Base-by-base conservation (phyloP, 225 moss, liverwort and hornwort species). In the Marchantia polymorpha region DNA sequence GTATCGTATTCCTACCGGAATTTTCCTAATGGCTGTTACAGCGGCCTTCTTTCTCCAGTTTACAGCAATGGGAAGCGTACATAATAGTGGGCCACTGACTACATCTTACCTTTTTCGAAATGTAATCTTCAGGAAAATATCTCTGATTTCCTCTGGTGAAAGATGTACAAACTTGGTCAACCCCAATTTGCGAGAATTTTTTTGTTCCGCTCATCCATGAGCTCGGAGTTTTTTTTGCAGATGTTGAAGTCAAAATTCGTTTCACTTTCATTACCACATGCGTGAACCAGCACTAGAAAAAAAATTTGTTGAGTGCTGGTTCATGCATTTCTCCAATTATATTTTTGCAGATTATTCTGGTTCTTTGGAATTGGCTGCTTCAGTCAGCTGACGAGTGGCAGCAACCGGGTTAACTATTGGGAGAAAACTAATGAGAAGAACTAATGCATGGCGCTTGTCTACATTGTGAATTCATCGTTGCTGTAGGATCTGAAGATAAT, bases 141-240 rank as follows among this genome's bases (percentile, higher is more conserved):
- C 16, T 20, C 22, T 61, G 64, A 84, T 84, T 76, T 87, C 87
- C 29, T 87, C 87, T 10, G 84, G 81, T 0, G 84, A 82, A 31
- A 84, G 54, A 63, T 87, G 84, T 10, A 84, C 84, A 31, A 87
- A 84, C 56, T 50, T 48, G 27, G 79, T 87, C 71, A 87, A 60
- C 10, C 87, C 87, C 29, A 87, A 39, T 19, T 79, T 12, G 14
- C 23, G 84, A 19, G 84, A 69, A 22, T 78, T 22, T 31, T 20
- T 7, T 78, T 79, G 77, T 95, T 95, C 20, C 89, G 93, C 61
- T 70, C 77, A 49, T 91, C 88, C 17, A 95, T 95, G 78, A 90
- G 92, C 8, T 25, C 60, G 79, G 91, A 68, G 53, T 95, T 95
- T 0, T 93, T 87, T 81, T 85, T 93, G 54, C 91, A 95, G 52